Evolutionary conservation across 768 basidiomycete genomes (phyloP).

Genomic region (Filobasidium wieringae): DNA sequence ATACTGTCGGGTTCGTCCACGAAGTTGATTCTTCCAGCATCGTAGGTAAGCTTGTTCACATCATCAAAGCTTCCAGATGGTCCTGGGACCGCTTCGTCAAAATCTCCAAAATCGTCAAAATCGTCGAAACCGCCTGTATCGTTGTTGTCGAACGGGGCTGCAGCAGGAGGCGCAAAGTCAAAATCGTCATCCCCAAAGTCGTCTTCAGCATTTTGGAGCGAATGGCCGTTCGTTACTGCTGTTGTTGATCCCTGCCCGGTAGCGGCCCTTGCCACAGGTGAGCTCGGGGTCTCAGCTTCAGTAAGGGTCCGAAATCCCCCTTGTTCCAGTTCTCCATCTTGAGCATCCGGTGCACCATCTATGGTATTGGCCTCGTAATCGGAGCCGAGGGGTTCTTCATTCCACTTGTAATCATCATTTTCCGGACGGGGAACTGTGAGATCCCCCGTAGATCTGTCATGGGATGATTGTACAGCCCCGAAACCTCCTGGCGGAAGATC

Average conservation of each 20-base stretch:
- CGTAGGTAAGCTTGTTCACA: constrained; percentile 16
- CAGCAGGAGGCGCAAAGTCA: not conserved
- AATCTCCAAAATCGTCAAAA: constrained; percentile 52
- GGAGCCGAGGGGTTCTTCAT: no score
- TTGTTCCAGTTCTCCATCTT: not conserved
- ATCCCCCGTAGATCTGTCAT: not conserved
- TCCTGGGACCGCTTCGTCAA: constrained; percentile 43
- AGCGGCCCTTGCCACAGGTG: not conserved
- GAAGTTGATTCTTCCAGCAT: constrained; percentile 50
- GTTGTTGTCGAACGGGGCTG: not conserved
- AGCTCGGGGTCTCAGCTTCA: not conserved
- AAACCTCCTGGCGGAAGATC: not conserved
- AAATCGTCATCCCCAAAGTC: not conserved
- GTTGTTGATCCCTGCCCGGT: not conserved
- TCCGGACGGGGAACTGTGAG: not conserved
- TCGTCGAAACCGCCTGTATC: constrained; percentile 24
- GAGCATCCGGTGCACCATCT: not conserved
- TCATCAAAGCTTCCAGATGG: constrained; percentile 19
- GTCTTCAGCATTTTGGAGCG: not conserved
- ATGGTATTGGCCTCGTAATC: not conserved
- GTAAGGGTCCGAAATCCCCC: not conserved
- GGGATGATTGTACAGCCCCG: not conserved
- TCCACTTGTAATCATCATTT: no score
- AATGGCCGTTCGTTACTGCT: not conserved
- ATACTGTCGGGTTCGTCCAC: constrained; percentile 26